phyloP scores from a whole-genome alignment of 257 asterid genomes.

The Nicotiana undulata region DNA sequence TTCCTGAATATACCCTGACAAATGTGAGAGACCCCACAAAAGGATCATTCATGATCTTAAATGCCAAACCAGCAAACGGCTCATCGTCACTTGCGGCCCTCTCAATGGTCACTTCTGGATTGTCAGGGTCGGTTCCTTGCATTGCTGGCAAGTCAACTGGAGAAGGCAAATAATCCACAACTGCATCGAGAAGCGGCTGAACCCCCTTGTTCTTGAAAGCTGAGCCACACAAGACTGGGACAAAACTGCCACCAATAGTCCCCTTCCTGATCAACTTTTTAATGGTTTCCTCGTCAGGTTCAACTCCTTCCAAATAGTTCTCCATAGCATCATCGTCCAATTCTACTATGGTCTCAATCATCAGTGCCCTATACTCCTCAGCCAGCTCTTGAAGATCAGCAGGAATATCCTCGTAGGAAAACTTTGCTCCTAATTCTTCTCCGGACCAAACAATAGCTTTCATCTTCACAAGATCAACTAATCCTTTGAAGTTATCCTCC shows the following conservation, averaged over 20 bases:
- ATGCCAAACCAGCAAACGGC: slow-evolving; percentile 90
- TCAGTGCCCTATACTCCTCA: slow-evolving; percentile 52
- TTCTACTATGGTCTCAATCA: slow-evolving; percentile 77
- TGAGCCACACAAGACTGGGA: slow-evolving; percentile 88
- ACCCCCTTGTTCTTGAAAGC: slow-evolving; percentile 97
- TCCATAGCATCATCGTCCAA: slow-evolving; percentile 88
- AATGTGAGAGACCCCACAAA: slow-evolving; percentile 94
- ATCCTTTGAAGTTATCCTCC: slow-evolving; percentile 78
- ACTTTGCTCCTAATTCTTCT: slow-evolving; percentile 96
- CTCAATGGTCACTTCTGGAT: slow-evolving; percentile 54
- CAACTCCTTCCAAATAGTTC: slow-evolving; percentile 72
- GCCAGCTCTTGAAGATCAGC: slow-evolving; percentile 68
- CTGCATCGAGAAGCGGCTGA: slow-evolving; percentile 87
- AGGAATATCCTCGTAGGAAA: slow-evolving; percentile 67
- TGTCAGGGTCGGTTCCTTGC: slow-evolving; percentile 90
- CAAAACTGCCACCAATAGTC: slow-evolving; percentile 52
- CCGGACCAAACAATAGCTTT: slow-evolving; percentile 81
- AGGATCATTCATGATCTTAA: slow-evolving; percentile 90
- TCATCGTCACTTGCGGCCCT: slow-evolving; percentile 54
- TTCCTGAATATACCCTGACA: slow-evolving; percentile 77
- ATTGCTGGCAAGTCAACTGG: slow-evolving; percentile 83
- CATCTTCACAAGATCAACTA: slow-evolving; percentile 83
- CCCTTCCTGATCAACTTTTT: slow-evolving; percentile 70
- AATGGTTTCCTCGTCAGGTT: slow-evolving; percentile 74
- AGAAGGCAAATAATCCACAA: slow-evolving; percentile 84